Evolutionary conservation across 306 rosid species (phyloP), one percentile per base, ranked within the genome.

Genomic region (Hippophae tibetana): DNA sequence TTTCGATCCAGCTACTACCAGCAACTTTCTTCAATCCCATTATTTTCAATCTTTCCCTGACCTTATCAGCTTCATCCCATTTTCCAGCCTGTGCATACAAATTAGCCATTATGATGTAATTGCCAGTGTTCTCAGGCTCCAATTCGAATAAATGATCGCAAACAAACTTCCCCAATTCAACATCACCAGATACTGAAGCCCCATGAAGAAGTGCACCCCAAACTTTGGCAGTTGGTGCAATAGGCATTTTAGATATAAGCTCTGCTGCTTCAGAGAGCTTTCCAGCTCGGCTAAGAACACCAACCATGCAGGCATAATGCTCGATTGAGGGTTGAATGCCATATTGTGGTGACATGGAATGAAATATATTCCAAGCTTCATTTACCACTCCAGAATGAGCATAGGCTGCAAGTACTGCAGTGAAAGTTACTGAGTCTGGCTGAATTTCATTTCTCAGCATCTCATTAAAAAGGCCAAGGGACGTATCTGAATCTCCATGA

Each of bases 201-300:
- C 96, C 94, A 8, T 82, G 71, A 42, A 92, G 76, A 69, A 92
- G 63, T 56, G 97, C 88, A 73, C 95, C 99, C 95, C 97, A 92
- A 66, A 86, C 90, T 73, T 81, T 83, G 43, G 94, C 81, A 73
- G 63, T 80, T 13, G 99, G 96, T 66, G 82, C 82, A 49, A 88
- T 61, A 61, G 85, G 79, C 94, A 88, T 83, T 61, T 82, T 68
- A 18, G 82, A 76, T 66, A 88, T 78, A 26, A 92, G 72, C 13
- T 82, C 68, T 9, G 68, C 76, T 6, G 99, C 97, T 62, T 92
- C 89, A 0, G 69, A 65, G 60, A 92, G 85, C 78, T 61, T 84
- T 14, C 94, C 95, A 13, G 95, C 93, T 69, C 86, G 77, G 76
- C 94, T 77, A 58, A 88, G 86, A 73, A 84, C 96, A 55, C 79